Base-by-base conservation (phyloP, 2,329 filamentous ascomycete genomes). In the Beauveria varroae region DNA sequence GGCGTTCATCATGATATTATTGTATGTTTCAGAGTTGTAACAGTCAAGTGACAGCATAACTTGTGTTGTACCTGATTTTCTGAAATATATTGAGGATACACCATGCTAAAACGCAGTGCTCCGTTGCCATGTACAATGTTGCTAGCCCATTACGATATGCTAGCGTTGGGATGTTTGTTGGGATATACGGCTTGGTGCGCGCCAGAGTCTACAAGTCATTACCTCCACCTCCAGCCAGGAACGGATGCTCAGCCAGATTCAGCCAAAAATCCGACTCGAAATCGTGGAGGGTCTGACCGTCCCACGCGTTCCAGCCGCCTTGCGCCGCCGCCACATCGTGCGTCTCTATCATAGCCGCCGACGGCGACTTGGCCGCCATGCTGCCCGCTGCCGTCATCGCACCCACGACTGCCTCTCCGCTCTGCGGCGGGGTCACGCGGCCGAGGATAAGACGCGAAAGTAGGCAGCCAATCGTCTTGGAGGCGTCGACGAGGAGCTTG, bases 401-500 rank as follows among this genome's bases (percentile, higher is more conserved):
- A 22, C 22, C 20, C 20, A 22, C 14, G 6, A 16, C 9, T 1
- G 28, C 22, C 22, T 52, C 47, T 18, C 37, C 57, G 40, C 6
- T n/a, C 46, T 44, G 44, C 47, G 44, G 57, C 20, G 37, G 46
- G 24, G 51, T 30, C 30, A 61, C 43, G 46, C 60, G 52, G 18
- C 53, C 60, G 30, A 51, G 44, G 34, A 62, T 51, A 37, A 62
- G 53, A 9, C 54, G 43, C 34, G 34, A 51, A 20, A 62, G 53
- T n/a, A 62, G 60, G 40, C 60, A 57, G 40, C 53, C 60, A 3
- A 67, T 67, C 5, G 64, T 66, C 51, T 63, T 63, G 9, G 64
- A 63, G 3, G 65, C 65, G n/a, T 63, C 59, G 6, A 63, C 53
- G 5, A 67, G 61, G 22, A 67, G 65, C 22, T 64, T 64, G 34